Evolutionary conservation across 1,284 basidiomycete species (phyloP).

Genomic region (Schizophyllum amplum): DNA sequence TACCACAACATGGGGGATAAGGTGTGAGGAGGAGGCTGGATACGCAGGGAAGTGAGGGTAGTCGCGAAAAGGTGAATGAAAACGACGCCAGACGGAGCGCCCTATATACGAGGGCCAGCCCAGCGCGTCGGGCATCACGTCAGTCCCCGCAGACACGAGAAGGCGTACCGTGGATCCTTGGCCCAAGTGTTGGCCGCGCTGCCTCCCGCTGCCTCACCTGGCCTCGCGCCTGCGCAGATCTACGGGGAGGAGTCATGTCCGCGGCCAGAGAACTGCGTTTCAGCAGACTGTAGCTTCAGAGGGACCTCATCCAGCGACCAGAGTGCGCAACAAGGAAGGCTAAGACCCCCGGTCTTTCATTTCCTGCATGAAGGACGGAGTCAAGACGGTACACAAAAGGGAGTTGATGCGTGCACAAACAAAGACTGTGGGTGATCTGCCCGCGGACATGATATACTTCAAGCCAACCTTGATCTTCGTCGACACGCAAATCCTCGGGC

Average conservation of each 20-base stretch:
- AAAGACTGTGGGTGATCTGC: background rate
- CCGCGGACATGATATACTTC: background rate
- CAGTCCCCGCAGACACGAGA: background rate
- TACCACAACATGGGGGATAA: constrained; percentile 23
- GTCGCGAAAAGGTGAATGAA: background rate
- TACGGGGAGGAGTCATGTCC: background rate
- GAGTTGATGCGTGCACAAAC: background rate
- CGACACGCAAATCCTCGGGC: background rate
- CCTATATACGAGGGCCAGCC: background rate
- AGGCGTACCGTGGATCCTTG: background rate
- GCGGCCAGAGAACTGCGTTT: background rate
- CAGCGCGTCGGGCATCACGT: background rate
- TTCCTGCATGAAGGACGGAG: background rate
- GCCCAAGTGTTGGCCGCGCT: background rate
- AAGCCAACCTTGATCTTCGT: background rate
- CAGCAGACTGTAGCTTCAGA: too few relatives aligned
- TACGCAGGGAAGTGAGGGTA: background rate
- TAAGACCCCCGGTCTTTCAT: background rate
- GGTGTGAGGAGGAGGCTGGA: background rate
- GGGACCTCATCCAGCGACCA: too few relatives aligned
- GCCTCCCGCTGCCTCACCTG: background rate
- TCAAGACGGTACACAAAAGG: background rate
- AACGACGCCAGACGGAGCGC: background rate
- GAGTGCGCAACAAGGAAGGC: background rate
- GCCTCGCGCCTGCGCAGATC: background rate